Evolutionary conservation across 116 monocot species (phyloP), one percentile per base, ranked within the genome.

Genomic region (Cymodocea nodosa): DNA sequence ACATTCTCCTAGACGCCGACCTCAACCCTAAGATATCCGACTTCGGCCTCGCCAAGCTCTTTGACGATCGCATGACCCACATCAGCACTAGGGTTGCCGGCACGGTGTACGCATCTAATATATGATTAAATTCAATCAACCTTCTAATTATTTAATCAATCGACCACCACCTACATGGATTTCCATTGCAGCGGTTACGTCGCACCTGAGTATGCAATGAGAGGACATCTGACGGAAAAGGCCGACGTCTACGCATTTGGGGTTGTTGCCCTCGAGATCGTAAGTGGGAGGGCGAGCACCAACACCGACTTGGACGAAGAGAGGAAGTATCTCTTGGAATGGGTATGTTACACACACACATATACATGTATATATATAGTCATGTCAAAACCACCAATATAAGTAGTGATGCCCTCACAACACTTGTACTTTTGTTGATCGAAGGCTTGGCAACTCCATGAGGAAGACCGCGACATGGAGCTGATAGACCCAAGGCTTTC

Each of bases 41-140:
- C 66, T 87, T 87, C 68, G 87, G 87, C 57, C 76, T 87, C 4
- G 83, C 87, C 22, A 87, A 78, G 70, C 80, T 87, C 50, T 87
- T 80, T 76, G 81, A 80, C 63, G 78, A 87, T n/a, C 68, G 78
- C 18, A 77, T 78, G 65, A 87, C 83, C 44, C 87, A 87, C 51
- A 78, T 83, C 17, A 87, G 74, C 73, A 87, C 87, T n/a, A 80
- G 78, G 64, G 78, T 87, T 75, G 83, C 87, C 18, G 87, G 87
- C 13, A 87, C 87, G 71, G 73, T 83, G 87, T 83, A 76, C 64
- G 75, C 15, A 56, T 30, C 30, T 30, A 3, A n/a, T n/a, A n/a
- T n/a, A 30, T 30, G 1, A 30, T 30, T 30, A 30, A 3, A 30
- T 12, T 24, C 2, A 23, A 6, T 58, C 44, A 11, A 19, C 3